Evolutionary conservation across 139 green algal genomes (phyloP), one percentile per base, ranked within the genome.

Genomic region (Coelastrella sp.): DNA sequence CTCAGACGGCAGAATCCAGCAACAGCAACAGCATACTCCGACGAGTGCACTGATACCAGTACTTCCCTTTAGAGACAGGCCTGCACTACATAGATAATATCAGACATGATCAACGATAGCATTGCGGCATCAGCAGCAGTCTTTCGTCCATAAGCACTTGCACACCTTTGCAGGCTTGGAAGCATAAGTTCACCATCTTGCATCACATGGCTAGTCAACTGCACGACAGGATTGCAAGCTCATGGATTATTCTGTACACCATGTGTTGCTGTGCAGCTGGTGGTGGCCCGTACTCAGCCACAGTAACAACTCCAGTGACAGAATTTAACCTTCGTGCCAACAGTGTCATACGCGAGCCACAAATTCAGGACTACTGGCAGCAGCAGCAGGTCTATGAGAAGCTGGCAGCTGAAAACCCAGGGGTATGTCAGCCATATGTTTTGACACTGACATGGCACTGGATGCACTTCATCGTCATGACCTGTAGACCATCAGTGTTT

Each of bases 301-400:
- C 96, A 19, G 94, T 99, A 40, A 94, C 91, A 60, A 92, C 98
- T 45, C 97, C 97, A n/a, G 57, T 94, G 32, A 99, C 97, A 0
- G 87, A 83, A 21, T 99, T 99, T 89, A 95, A 92, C 89, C 93
- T 99, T 92, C 93, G 97, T 11, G 97, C 96, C 76, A 99, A 99
- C 89, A 92, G 88, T 21, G 87, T 93, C 0, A 89, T 95, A 68
- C 90, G 94, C 0, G 97, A 99, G 92, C 97, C 97, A 2, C 89
- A 99, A 87, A 95, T 99, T 67, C 97, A 99, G 82, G 85, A 89
- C 84, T 96, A 89, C 35, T 99, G 97, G 97, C 40, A 80, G 48
- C 48, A 80, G 41, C 48, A 66, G 72, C 48, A 62, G 41, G 48
- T 63, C 13, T 63, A 78, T 78, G 68, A 78, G 68, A 53, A 25